phyloP scores from a whole-genome alignment of 148 eudicot species.

The Tetragonia tetragonoides region DNA sequence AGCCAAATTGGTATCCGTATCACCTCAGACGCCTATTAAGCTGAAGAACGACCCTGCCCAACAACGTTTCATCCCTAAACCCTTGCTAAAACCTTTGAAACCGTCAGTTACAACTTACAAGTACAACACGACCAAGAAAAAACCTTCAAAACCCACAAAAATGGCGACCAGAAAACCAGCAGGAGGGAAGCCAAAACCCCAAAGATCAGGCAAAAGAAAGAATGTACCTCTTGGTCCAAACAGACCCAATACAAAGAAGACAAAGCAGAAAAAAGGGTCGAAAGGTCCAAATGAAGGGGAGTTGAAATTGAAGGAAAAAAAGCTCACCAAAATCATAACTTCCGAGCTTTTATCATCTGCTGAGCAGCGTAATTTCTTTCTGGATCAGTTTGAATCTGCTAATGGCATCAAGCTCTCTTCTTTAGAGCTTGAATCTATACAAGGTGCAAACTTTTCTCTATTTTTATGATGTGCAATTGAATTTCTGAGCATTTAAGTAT shows the following conservation, averaged over 20 bases:
- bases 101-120: background rate
- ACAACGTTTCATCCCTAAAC: background rate
- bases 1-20: no score
- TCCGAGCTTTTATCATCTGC: constrained; percentile 24
- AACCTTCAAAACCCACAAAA: background rate
- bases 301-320: constrained; percentile 10
- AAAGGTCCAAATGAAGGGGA: constrained; percentile 4
- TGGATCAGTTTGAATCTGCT: constrained; percentile 60
- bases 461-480: no score
- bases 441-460: constrained; percentile 34
- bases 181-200: constrained; percentile 21
- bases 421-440: constrained; percentile 65
- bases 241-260: constrained; percentile 36
- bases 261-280: constrained; percentile 18
- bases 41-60: no score
- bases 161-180: constrained; percentile 34
- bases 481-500: no score
- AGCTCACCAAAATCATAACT: background rate
- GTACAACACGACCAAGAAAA: background rate
- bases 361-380: constrained; percentile 56
- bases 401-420: constrained; percentile 62
- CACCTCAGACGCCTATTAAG: no score
- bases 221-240: constrained; percentile 35
- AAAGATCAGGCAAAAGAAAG: constrained; percentile 27
- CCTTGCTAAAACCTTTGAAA: background rate